These are phyloP conservation scores for Tetraselmis striata DNA, from an alignment of 139 green algal genomes.

Conservation along the genomic window DNA sequence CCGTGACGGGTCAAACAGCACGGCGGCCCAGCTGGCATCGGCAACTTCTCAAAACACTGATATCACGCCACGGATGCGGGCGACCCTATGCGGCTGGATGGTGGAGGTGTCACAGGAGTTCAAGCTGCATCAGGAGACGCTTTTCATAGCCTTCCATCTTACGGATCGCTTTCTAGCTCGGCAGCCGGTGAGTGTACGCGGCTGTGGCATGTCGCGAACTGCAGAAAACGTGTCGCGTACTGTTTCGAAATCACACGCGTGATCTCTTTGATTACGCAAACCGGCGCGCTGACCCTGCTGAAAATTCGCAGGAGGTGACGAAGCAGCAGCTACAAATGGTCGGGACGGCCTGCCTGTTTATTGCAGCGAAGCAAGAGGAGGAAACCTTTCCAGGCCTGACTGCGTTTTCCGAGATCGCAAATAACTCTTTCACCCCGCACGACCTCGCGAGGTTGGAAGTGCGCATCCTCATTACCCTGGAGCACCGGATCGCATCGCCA, in stretches of 20 bases:
- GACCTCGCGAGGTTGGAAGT: background rate
- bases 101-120: slow-evolving; percentile 9
- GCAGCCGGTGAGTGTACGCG: background rate
- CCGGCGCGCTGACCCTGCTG: too few relatives aligned
- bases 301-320: background rate
- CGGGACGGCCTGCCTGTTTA: background rate
- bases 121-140: slow-evolving; percentile 7
- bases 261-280: too few relatives aligned
- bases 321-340: background rate
- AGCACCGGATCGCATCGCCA: background rate
- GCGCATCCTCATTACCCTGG: background rate
- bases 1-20: background rate
- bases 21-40: too few relatives aligned
- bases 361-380: background rate
- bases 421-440: background rate
- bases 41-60: too few relatives aligned
- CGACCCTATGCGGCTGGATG: slow-evolving; percentile 10
- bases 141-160: slow-evolving; percentile 1
- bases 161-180: slow-evolving; percentile 6
- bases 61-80: slow-evolving; percentile 3
- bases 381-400: background rate
- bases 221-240: too few relatives aligned
- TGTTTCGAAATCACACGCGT: too few relatives aligned
- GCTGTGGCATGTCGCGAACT: too few relatives aligned
- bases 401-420: background rate